Base-by-base conservation (phyloP, 2,329 filamentous ascomycete genomes). In the Gyromitra esculenta region DNA sequence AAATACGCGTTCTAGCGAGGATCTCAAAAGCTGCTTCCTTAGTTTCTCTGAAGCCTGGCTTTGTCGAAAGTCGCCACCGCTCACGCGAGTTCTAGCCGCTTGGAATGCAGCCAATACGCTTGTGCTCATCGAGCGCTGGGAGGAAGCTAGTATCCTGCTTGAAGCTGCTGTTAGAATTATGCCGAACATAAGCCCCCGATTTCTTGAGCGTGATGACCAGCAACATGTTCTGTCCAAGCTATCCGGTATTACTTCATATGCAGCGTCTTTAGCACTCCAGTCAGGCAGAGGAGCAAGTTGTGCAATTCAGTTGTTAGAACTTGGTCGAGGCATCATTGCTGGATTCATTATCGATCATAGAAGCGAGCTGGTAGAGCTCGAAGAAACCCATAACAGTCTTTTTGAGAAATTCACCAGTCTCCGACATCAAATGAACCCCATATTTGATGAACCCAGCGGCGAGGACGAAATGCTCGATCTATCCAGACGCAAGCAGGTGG, bases 41-140 rank as follows among this genome's bases (percentile, higher is more conserved):
- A 80, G 80, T 18, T 72, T 78, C 9, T 45, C 71, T 77, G 76
- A 79, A 45, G 64, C 75, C 11, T 71, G 39, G 73, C 62, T 48
- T 62, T 73, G 5, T 41, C 52, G 60, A n/a, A 54, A n/a, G 52
- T 56, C 15, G 43, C 35, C 7, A 18, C 71, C 56, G 39, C 37
- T 18, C 21, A 37, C 8, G 39, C 64, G 64, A 13, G 52, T 67
- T 41, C 11, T 54, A 5, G 48, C 64, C 5, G 64, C 64, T 21
- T 31, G 64, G 18, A 7, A 21, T 13, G 64, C 64, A 8, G 64
- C 31, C 8, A 37, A 15, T 4, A 13, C 9, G 31, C 48, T 41
- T 11, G 43, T 39, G 18, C 37, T 54, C 4, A 13, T 37, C 25
- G 21, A 50, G 15, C 13, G 39, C n/a, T 70, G 56, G 56, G 13